Evolutionary conservation across 1,284 basidiomycete species (phyloP), one percentile per base, ranked within the genome.

Genomic region (Golubevia sp.): DNA sequence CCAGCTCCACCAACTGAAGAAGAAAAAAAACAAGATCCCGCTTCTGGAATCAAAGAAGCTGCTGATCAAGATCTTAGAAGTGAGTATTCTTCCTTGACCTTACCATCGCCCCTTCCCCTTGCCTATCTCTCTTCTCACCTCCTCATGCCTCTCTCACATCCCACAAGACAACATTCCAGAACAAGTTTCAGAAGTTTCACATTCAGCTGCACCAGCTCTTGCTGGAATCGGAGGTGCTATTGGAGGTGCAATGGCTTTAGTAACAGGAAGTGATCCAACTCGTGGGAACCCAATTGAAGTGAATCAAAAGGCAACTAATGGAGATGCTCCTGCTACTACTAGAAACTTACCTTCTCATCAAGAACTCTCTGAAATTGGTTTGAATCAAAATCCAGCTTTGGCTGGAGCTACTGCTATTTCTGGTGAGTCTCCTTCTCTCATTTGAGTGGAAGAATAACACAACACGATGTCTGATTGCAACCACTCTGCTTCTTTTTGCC

Each of bases 221-320:
- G 51, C 55, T 52, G 61, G 62, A 25, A 53, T 62, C 13, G 59
- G 58, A 18, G 59, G 59, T 34, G 64, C 60, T 21, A 34, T 66
- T 55, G 64, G 64, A 48, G 64, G 56, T 18, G 64, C 64, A 13
- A 55, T 66, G 25, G 59, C 60, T 34, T 59, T 56, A 6, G 55
- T 66, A 20, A 66, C 64, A 13, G 64, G 64, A 25, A 58, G 62
- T 30, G 64, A 66, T 54, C 64, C 64, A n/a, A n/a, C n/a, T n/a
- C n/a, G n/a, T n/a, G 34, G 34, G 6, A 44, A 44, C 38, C 38
- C 38, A 44, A 44, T 13, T 8, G 38, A 44, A 18, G 38, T 44
- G 38, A 18, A 44, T 13, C 38, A 8, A 13, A 44, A 44, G 38
- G 38, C 13, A 44, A 18, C 18, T 18, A 44, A 8, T 44, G n/a